Conservation (phyloP, 2,329 filamentous ascomycete species). For the Leptodontidium sp. region DNA sequence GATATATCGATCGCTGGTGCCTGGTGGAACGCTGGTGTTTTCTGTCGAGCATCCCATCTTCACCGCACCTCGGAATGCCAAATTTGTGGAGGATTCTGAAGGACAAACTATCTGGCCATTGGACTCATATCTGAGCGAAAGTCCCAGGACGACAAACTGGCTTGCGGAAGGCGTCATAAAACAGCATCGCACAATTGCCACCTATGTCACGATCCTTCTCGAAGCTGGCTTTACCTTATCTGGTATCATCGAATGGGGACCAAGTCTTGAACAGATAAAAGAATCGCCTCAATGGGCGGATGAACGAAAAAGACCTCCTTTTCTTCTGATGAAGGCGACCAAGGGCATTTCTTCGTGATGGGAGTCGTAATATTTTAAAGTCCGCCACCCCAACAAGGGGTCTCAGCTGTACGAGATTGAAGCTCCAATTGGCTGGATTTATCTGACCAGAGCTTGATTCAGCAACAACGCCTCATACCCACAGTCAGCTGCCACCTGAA, state of each 20-base stretch:
- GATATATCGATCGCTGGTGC: slow-evolving; percentile 84
- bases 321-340: slow-evolving; percentile 46
- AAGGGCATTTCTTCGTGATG: slow-evolving; percentile 16
- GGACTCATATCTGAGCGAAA: slow-evolving; percentile 53
- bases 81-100: slow-evolving; percentile 45
- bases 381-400: neutral
- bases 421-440: slow-evolving; percentile 5
- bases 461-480: neutral
- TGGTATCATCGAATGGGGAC: slow-evolving; percentile 36
- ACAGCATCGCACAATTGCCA: slow-evolving; percentile 54
- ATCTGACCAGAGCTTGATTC: slow-evolving; percentile 1
- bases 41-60: slow-evolving; percentile 58
- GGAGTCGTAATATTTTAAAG: slow-evolving; percentile 3
- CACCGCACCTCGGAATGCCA: slow-evolving; percentile 50
- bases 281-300: slow-evolving; percentile 46
- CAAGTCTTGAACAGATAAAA: slow-evolving; percentile 36
- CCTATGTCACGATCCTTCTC: slow-evolving; percentile 33
- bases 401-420: slow-evolving; percentile 16
- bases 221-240: slow-evolving; percentile 33
- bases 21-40: slow-evolving; percentile 83
- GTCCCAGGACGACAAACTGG: slow-evolving; percentile 50
- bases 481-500: slow-evolving; percentile 8
- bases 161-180: slow-evolving; percentile 54
- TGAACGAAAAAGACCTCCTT: slow-evolving; percentile 48
- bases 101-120: slow-evolving; percentile 52